Percentiles rank a stretch among this genome's conserved stretches.
These are phyloP conservation scores for Stemphylium beticola DNA, from an alignment of 2,329 filamentous ascomycete species.

Conservation along the genomic window DNA sequence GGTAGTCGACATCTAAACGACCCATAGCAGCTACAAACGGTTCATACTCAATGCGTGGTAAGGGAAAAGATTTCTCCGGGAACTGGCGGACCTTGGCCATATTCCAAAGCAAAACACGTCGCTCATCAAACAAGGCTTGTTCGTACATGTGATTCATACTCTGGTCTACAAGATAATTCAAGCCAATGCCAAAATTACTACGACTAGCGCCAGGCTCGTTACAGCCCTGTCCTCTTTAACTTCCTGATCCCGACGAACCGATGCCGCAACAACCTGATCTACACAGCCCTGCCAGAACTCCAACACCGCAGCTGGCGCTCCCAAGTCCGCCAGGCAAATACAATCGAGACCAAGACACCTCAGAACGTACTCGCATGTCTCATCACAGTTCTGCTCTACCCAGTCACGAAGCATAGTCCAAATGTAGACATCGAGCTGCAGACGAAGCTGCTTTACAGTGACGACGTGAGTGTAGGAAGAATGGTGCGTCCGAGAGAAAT, in stretches of 20 bases:
- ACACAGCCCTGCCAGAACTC: slow-evolving; percentile 1
- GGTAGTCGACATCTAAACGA: too few relatives aligned
- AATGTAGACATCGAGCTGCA: slow-evolving; percentile 6
- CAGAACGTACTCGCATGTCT: not conserved
- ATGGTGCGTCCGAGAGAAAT: slow-evolving; percentile 8
- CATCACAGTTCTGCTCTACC: not conserved
- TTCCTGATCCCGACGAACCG: slow-evolving; percentile 10
- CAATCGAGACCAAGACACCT: not conserved
- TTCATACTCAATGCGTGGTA: too few relatives aligned
- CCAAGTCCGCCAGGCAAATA: not conserved
- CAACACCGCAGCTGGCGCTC: not conserved
- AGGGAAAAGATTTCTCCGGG: too few relatives aligned
- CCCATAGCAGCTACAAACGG: too few relatives aligned
- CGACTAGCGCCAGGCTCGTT: too few relatives aligned
- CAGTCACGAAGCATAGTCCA: slow-evolving; percentile 9
- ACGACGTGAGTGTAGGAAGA: not conserved
- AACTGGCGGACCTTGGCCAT: too few relatives aligned
- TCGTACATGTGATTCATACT: too few relatives aligned
- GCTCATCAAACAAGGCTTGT: too few relatives aligned
- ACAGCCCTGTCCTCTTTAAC: not conserved
- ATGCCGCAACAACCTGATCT: not conserved
- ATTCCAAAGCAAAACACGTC: too few relatives aligned
- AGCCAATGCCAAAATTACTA: too few relatives aligned
- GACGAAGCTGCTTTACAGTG: not conserved
- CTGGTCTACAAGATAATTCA: too few relatives aligned